Base-by-base conservation (phyloP, 1,284 basidiomycete genomes). In the Trichosporon asahii region DNA sequence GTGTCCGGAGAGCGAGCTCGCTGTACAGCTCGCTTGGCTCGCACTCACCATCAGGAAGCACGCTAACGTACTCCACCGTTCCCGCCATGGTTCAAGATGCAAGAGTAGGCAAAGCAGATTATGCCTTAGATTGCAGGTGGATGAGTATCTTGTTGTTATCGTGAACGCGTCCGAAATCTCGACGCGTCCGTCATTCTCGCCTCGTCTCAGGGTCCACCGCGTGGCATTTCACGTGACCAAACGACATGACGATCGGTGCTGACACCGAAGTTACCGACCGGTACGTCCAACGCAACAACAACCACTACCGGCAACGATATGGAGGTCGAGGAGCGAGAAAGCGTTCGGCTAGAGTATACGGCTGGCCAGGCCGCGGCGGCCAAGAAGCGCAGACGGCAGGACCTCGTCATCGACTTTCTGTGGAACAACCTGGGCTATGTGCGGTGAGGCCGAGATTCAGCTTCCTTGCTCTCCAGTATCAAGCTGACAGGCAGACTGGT, bases 41-140 rank as follows among this genome's bases (percentile, higher is more conserved):
- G 8, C 7, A 46, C 74, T 66, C 35, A 76, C 76, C 77, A 12
- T 76, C 70, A 2, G 68, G 69, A 21, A 79, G 57, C 8, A 78
- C 70, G 4, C 76, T 65, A 35, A 79, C 72, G 70, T 79, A 77
- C 14, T 79, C 75, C 18, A 61, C 57, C 18, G 27, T 61, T 9
- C 27, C 18, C 66, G 76, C 74, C 68, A 64, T 53, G 49, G 23
- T 74, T 2, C 55, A 64, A 64, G 61, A 64, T 25, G 25, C 64
- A 61, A 67, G 64, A 46, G 2, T 14, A 64, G 44, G 40, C 40
- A 44, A 15, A 44, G 40, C 40, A 21, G 33, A 18, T 1, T 18
- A 35, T 3, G n/a, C 4, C 6, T 7, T 21, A 23, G 5, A 23
- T 4, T n/a, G n/a, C n/a, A n/a, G 35, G 35, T 23, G 31, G 61